Percentiles rank a stretch among this genome's conserved stretches.
phyloP scores from a whole-genome alignment of 805 yeast species.

The Nakazawaea pomicola region DNA sequence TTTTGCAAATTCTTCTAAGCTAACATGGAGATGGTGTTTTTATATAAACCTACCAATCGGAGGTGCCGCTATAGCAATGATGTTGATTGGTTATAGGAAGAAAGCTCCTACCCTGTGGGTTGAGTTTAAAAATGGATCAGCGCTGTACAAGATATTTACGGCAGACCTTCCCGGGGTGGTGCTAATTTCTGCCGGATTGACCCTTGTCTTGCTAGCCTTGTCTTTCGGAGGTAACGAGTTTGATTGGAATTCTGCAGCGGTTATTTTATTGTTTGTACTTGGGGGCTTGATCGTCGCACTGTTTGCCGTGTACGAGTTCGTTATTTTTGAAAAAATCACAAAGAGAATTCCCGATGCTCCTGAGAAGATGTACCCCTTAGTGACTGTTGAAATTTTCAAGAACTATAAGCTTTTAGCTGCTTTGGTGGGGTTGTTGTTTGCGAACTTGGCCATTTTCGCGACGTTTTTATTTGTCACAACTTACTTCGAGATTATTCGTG shows the following conservation, averaged over 20 bases:
- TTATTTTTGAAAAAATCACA: not conserved
- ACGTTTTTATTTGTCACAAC: slow-evolving; percentile 30
- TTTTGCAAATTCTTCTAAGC: slow-evolving; percentile 38
- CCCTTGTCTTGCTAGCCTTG: slow-evolving; percentile 41
- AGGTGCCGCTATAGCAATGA: slow-evolving; percentile 40
- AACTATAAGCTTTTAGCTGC: slow-evolving; percentile 42
- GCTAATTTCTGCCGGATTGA: slow-evolving; percentile 36
- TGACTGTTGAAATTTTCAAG: slow-evolving; percentile 71
- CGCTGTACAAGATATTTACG: slow-evolving; percentile 7
- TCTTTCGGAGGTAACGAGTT: slow-evolving; percentile 51
- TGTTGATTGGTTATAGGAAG: slow-evolving; percentile 34
- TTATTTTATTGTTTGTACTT: slow-evolving; percentile 40
- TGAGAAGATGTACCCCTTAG: slow-evolving; percentile 60
- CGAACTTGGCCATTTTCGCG: slow-evolving; percentile 31
- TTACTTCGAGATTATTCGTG: slow-evolving; percentile 46
- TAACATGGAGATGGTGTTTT: slow-evolving; percentile 73
- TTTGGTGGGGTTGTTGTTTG: slow-evolving; percentile 20
- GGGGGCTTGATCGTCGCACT: slow-evolving; percentile 33
- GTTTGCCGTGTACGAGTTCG: slow-evolving; percentile 23
- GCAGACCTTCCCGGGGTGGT: slow-evolving; percentile 49
- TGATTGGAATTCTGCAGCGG: slow-evolving; percentile 51
- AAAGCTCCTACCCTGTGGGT: slow-evolving; percentile 24
- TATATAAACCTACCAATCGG: slow-evolving; percentile 66
- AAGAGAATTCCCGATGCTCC: not conserved
- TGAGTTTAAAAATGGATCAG: not conserved